Evolutionary conservation across 345 rosid species (phyloP).

Genomic region (Tarenaya hassleriana): DNA sequence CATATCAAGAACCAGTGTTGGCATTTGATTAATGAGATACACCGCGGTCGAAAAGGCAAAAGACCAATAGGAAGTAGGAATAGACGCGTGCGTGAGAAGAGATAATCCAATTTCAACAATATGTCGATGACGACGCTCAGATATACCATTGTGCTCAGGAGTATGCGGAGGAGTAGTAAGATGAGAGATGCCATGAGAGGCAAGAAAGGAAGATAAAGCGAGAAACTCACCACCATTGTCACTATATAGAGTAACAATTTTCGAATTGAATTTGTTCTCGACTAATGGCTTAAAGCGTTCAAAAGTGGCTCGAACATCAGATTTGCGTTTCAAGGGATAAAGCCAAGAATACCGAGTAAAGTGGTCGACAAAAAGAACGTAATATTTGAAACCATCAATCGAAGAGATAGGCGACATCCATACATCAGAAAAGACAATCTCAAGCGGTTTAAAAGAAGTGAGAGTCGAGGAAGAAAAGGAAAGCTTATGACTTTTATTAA

Average conservation of each 20-base stretch:
- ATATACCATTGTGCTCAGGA: background rate
- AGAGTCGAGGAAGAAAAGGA: background rate
- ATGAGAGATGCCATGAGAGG: background rate
- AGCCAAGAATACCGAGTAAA: no score
- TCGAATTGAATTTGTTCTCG: no score
- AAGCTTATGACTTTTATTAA: constrained; percentile 1
- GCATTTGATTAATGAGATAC: background rate
- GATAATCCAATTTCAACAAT: background rate
- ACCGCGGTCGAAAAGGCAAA: background rate
- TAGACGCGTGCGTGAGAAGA: background rate
- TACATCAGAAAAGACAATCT: background rate
- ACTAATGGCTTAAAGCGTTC: no score
- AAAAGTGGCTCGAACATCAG: no score
- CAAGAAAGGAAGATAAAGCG: no score
- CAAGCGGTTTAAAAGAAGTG: background rate
- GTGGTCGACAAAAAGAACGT: background rate
- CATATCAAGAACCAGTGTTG: background rate
- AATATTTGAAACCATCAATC: background rate
- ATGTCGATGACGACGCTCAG: background rate
- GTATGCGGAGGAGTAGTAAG: background rate
- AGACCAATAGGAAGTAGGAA: background rate
- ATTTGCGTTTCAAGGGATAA: no score
- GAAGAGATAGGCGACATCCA: background rate
- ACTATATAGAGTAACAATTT: no score
- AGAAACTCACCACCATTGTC: no score